Percentiles rank a stretch among this genome's conserved stretches.
Conservation (phyloP, 2,329 filamentous ascomycete species). For the Cladophialophora exuberans region DNA sequence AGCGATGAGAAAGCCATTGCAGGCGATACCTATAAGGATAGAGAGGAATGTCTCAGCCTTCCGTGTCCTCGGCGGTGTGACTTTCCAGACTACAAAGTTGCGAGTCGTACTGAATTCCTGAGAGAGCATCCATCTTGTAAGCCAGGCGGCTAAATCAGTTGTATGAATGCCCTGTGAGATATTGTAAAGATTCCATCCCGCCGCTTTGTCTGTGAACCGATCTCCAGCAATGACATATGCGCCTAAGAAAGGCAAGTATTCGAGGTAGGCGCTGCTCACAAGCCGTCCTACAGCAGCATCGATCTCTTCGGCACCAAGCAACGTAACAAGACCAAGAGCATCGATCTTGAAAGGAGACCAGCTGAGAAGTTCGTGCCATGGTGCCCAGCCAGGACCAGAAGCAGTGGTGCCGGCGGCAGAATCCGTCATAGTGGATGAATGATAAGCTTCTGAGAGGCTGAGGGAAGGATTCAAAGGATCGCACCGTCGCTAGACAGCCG, state of each 20-base stretch:
- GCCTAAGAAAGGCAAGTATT: conserved; percentile 33
- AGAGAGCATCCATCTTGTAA: conserved; percentile 28
- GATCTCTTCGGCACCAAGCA: conserved; percentile 34
- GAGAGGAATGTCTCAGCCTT: conserved; percentile 10
- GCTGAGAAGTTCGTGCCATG: conserved; percentile 20
- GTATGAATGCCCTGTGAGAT: conserved; percentile 31
- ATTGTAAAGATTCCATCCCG: conserved; percentile 34
- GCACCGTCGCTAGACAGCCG: not conserved
- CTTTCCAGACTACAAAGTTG: conserved; percentile 22
- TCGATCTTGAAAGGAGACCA: conserved; percentile 32
- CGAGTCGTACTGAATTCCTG: conserved; percentile 25
- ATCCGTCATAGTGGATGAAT: not conserved
- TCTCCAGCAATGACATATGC: conserved; percentile 33
- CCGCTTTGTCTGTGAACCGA: conserved; percentile 26
- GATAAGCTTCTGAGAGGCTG: not conserved
- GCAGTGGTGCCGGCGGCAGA: not conserved
- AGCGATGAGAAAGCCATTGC: conserved; percentile 23
- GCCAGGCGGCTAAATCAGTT: conserved; percentile 28
- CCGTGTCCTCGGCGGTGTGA: conserved; percentile 16
- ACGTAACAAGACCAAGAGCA: conserved; percentile 33
- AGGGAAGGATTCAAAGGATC: not conserved
- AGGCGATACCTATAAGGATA: conserved; percentile 18
- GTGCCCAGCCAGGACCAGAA: conserved; percentile 12
- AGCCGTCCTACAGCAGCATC: conserved; percentile 31
- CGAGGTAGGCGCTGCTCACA: conserved; percentile 26